A percentile compares a stretch with the other conserved stretches of the same genome.
These are phyloP conservation scores for Thielaviopsis ethacetica DNA, from an alignment of 2,329 filamentous ascomycete genomes.

Conservation along the genomic window DNA sequence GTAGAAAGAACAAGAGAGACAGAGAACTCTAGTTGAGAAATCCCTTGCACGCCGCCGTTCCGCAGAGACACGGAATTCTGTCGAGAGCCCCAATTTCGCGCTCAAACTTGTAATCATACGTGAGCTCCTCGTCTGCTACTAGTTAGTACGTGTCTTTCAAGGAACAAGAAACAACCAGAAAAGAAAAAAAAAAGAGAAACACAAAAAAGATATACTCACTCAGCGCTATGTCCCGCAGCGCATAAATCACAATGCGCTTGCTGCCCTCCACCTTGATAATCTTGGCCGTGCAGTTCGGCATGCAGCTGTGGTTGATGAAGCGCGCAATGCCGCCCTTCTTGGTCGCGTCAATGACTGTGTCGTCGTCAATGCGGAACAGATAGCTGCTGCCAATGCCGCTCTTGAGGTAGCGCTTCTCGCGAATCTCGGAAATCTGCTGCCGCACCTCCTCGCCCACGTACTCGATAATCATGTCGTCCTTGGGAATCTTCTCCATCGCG, in stretches of 20 bases:
- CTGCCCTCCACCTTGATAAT: slow-evolving; percentile 98
- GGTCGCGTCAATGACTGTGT: slow-evolving; percentile 92
- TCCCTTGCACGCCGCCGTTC: slow-evolving; percentile 90
- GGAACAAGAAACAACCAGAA: neutral
- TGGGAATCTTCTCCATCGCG: slow-evolving; percentile 89
- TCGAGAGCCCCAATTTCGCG: slow-evolving; percentile 88
- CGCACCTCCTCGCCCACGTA: slow-evolving; percentile 96
- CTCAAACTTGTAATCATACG: slow-evolving; percentile 99
- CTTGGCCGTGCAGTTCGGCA: slow-evolving; percentile 96
- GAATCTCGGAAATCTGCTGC: slow-evolving; percentile 92
- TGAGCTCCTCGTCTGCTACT: slow-evolving; percentile 80
- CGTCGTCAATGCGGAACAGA: slow-evolving; percentile 94
- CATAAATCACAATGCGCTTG: slow-evolving; percentile 98
- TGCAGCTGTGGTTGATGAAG: slow-evolving; percentile 98
- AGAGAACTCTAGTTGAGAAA: slow-evolving; percentile 66
- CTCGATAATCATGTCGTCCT: slow-evolving; percentile 99
- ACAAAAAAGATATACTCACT: slow-evolving; percentile 44
- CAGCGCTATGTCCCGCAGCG: slow-evolving; percentile 81
- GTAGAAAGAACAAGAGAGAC: neutral
- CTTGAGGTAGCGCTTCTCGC: slow-evolving; percentile 81
- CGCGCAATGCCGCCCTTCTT: slow-evolving; percentile 96
- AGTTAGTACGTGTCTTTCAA: slow-evolving; percentile 9
- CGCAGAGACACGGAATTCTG: slow-evolving; percentile 92
- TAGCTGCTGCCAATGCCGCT: slow-evolving; percentile 96
- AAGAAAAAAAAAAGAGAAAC: neutral